Conservation (phyloP, 805 yeast genomes). For the Wickerhamomyces canadensis region DNA sequence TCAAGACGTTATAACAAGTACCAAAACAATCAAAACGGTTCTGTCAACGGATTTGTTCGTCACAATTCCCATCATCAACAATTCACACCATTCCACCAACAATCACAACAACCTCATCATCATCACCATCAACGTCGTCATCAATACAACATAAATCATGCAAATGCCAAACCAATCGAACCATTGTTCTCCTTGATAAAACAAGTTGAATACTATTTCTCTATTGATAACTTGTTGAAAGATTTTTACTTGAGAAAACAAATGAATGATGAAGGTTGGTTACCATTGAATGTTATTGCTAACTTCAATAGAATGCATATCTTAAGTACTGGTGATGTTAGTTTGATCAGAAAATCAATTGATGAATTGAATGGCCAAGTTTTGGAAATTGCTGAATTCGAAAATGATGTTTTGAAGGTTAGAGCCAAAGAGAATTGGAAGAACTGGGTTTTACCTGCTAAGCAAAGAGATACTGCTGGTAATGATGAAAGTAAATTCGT, state of each 20-base stretch:
- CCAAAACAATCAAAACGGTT: conserved; percentile 9
- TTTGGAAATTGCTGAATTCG: conserved; percentile 32
- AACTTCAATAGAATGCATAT: conserved; percentile 72
- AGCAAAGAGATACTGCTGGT: conserved; percentile 43
- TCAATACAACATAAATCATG: no score
- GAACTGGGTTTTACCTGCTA: conserved; percentile 63
- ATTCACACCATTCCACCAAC: conserved; percentile 7
- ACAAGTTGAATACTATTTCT: conserved; percentile 89
- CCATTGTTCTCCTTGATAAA: conserved; percentile 19
- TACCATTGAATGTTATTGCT: conserved; percentile 57
- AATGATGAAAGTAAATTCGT: conserved; percentile 32
- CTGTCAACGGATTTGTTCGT: conserved; percentile 7
- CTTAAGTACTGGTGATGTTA: conserved; percentile 50
- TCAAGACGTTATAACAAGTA: conserved; percentile 19
- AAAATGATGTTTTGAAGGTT: conserved; percentile 45
- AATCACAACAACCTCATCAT: neutral
- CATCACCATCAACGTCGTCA: conserved; percentile 6
- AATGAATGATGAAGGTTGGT: conserved; percentile 74
- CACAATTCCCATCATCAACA: conserved; percentile 5
- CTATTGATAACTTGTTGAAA: conserved; percentile 78
- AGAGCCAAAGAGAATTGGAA: conserved; percentile 54
- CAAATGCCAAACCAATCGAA: conserved; percentile 16
- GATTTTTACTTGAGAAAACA: conserved; percentile 78
- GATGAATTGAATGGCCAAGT: conserved; percentile 35
- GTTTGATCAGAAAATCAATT: conserved; percentile 49